These are phyloP conservation scores for Anastatica hierochuntica DNA, from an alignment of 345 rosid genomes.

Conservation along the genomic window DNA sequence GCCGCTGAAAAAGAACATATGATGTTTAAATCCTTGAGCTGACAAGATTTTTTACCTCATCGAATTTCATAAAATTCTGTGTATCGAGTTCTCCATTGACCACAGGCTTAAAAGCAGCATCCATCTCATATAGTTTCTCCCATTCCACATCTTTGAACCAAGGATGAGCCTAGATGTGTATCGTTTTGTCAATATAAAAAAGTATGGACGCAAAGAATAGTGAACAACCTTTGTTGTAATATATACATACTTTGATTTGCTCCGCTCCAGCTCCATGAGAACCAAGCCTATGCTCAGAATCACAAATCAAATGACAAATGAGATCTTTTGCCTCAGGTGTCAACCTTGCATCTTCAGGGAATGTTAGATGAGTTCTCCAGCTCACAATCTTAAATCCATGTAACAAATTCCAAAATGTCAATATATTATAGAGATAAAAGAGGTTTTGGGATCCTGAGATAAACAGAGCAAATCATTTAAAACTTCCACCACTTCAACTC, in stretches of 20 bases:
- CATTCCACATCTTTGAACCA: slow-evolving; percentile 85
- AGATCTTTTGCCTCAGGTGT: slow-evolving; percentile 79
- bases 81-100: slow-evolving; percentile 84
- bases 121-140: slow-evolving; percentile 73
- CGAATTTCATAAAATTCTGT: slow-evolving; percentile 82
- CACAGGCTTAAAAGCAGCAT: slow-evolving; percentile 86
- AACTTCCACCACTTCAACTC: no score
- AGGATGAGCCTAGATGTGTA: slow-evolving; percentile 58
- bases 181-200: slow-evolving; percentile 2
- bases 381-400: slow-evolving; percentile 54
- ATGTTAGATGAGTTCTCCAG: slow-evolving; percentile 73
- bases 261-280: slow-evolving; percentile 45
- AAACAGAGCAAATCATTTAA: no score
- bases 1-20: no score
- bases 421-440: no score
- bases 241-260: slow-evolving; percentile 55
- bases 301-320: slow-evolving; percentile 69
- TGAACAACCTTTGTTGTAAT: neutral
- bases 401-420: neutral
- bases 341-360: slow-evolving; percentile 77
- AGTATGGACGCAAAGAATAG: neutral
- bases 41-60: slow-evolving; percentile 47
- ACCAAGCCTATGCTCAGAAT: slow-evolving; percentile 80
- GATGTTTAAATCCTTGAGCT: neutral
- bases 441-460: no score